Evolutionary conservation across 148 eudicot species (phyloP), one percentile per base, ranked within the genome.

Genomic region (Nepenthes gracilis): DNA sequence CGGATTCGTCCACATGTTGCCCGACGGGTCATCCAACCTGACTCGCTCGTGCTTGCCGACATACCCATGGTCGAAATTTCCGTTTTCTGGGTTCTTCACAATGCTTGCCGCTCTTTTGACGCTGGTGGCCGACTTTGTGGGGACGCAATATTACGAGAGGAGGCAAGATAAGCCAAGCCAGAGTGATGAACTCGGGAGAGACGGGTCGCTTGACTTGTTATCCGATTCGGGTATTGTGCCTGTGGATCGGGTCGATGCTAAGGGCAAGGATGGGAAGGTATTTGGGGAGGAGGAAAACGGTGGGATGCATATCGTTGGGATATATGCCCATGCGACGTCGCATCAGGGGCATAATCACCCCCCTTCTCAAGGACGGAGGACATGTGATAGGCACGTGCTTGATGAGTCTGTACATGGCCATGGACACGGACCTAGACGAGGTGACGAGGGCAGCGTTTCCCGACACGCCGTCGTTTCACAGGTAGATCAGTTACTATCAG

Each of bases 1-100:
- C 0, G 99, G 95, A 6, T 89, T 94, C 53, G 99, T 94, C 36
- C 99, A 94, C 77, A 94, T 94, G 87, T 43, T 94, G 4, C 92
- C 97, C 1, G 99, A 86, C 43, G 99, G 84, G 55, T 70, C 88
- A 9, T 14, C 69, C n/a, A 79, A 88, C 2, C 71, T 94, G 3
- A 83, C 93, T 2, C 72, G 83, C 54, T 9, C 71, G 2, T 94
- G 99, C 60, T 72, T 94, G 13, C 95, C 99, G 0, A 59, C 47
- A 35, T 36, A 61, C 55, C 97, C 99, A 0, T 94, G 99, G 99
- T 70, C 68, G 5, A 78, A 89, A 60, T 94, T 94, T 61, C 99
- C 99, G 0, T 94, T 94, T 43, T 67, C 99, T 0, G 97, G 97
- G 13, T 94, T 89, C 53, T 49, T 85, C 8, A 83, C 99, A 0